Evolutionary conservation across 177 flowering plant species (phyloP).

Genomic region (Vitis hybrid): DNA sequence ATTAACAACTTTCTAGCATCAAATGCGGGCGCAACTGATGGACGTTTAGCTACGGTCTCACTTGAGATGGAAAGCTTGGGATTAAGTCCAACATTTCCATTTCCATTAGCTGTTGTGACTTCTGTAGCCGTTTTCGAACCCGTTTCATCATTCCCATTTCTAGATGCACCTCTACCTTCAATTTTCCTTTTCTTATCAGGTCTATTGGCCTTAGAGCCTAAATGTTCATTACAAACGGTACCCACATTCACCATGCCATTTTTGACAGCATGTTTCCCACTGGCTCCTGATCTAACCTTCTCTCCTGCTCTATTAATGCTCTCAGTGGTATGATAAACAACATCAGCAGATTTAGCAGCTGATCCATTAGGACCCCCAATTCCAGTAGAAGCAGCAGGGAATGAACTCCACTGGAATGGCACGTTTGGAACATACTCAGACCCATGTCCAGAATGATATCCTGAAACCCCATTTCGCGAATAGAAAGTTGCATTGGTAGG

Average conservation of each 20-base stretch:
- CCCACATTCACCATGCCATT: conserved; percentile 10
- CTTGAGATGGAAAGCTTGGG: conserved; percentile 23
- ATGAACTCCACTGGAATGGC: conserved; percentile 58
- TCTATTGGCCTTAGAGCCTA: conserved; percentile 24
- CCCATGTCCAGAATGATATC: conserved; percentile 51
- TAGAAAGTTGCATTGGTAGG: conserved; percentile 36
- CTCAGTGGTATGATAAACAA: conserved; percentile 37
- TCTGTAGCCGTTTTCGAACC: conserved; percentile 31
- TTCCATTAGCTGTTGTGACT: conserved; percentile 24
- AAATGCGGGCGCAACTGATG: conserved; percentile 41
- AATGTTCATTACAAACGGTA: conserved; percentile 16
- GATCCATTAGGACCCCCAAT: conserved; percentile 34
- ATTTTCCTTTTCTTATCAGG: conserved; percentile 60
- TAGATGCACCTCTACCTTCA: conserved; percentile 23
- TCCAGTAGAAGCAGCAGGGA: conserved; percentile 42
- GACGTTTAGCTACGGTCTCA: conserved; percentile 34
- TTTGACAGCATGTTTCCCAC: conserved; percentile 19
- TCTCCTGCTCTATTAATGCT: conserved; percentile 18
- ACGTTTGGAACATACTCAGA: conserved; percentile 51
- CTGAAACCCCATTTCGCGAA: conserved; percentile 45
- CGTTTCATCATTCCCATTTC: conserved; percentile 32
- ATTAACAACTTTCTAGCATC: conserved; percentile 61
- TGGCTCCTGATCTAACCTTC: conserved; percentile 26
- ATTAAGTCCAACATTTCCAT: conserved; percentile 25
- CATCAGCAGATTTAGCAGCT: conserved; percentile 23